Evolutionary conservation across 768 basidiomycete genomes (phyloP), one percentile per base, ranked within the genome.

Genomic region (Tremella yokohamensis): DNA sequence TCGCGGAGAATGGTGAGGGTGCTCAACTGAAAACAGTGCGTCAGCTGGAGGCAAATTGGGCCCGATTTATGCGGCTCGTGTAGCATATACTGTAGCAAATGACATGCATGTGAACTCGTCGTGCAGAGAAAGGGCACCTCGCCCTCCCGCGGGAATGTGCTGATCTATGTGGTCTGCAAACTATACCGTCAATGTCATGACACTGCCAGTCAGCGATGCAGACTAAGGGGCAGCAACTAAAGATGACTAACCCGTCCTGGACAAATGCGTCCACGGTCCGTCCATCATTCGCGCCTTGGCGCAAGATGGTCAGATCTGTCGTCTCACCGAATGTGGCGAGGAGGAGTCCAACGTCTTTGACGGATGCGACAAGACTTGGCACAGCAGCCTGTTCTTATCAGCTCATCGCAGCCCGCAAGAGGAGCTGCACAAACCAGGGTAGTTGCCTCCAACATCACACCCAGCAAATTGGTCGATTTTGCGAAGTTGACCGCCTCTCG

Each of bases 401-500:
- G 52, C n/a, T 20, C 39, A 4, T 42, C 29, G 4, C 29, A 11
- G 29, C 29, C 29, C 4, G 11, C 4, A 4, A 34, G 15, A 40
- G 13, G 11, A 15, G 19, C 64, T 52, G 57, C 19, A 78, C 85
- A 76, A 72, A 96, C 94, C 79, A 98, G 78, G 58, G 97, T 80
- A 38, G 85, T 83, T 11, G 88, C 87, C 74, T 96, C 89, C 50
- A 96, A 82, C 70, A 94, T 85, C 45, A 99, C 81, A 57, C 96
- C 96, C 56, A 99, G 79, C 19, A 99, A 79, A 76, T 99, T 98
- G 77, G 97, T 97, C 47, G 82, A 80, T 68, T 87, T 89, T 19
- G 92, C 88, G 69, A 97, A 96, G 66, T 93, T 90, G 56, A 98
- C 90, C 15, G 91, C 92, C 57, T 89, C 85, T 58, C 87, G 84